Evolutionary conservation across 1,284 basidiomycete species (phyloP), one percentile per base, ranked within the genome.

Genomic region (Tranzscheliella williamsii): DNA sequence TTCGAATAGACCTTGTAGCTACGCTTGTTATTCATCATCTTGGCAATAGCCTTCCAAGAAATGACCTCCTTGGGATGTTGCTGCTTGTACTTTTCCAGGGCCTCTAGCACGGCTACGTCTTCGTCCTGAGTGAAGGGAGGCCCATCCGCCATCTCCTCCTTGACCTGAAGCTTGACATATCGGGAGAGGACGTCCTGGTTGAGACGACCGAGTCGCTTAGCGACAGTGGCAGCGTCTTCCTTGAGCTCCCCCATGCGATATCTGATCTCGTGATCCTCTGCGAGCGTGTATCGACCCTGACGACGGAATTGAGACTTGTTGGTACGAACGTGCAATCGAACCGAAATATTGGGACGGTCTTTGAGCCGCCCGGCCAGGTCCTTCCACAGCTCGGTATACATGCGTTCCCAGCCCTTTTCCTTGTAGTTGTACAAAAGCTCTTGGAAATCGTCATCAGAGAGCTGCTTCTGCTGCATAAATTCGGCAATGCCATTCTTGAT

Each of bases 381-480:
- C 46, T 65, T 61, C 56, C 57, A 65, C 42, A 65, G 61, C 55
- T 58, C 61, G 24, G 52, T 58, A 49, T 54, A 56, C 50, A 48
- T 47, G 41, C 24, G 46, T 38, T 55, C 58, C 58, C 58, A 62
- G 21, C 48, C 48, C 36, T 39, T 49, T 20, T 56, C 51, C 24
- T 52, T 56, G 44, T 53, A 56, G 50, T 66, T 57, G 63, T 50
- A 61, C 41, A 66, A 45, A 12, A 57, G 48, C 42, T 61, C 57
- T 33, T 56, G 52, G 57, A 61, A 54, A 49, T 53, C 57, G n/a
- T 57, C 54, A 35, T 64, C 51, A 9, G 40, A 45, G 26, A 64
- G 51, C 22, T 42, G 35, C 41, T 64, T 58, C 29, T 31, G 39
- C 47, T 55, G 45, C 48, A 55, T 61, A 38, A 55, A 65, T 13